Percentiles rank a stretch among this genome's conserved stretches.
Evolutionary conservation across 208 protist genomes (phyloP).

Genomic region (Ichthyophonus hoferi): DNA sequence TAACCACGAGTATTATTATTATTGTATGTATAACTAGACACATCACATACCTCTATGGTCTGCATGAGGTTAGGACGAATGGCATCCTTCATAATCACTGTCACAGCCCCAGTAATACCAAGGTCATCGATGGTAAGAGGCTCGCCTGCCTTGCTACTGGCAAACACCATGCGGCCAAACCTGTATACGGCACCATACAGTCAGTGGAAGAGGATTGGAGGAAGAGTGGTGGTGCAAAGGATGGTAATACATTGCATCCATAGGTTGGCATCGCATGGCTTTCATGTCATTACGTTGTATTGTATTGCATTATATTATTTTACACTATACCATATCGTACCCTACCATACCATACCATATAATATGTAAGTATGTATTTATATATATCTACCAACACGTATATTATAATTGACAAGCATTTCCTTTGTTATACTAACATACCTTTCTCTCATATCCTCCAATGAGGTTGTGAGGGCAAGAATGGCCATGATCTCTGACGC

Average conservation of each 20-base stretch:
- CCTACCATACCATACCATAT: too few species aligned
- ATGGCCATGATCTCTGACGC: slow-evolving; percentile 96
- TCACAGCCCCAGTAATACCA: slow-evolving; percentile 73
- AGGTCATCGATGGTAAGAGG: slow-evolving; percentile 73
- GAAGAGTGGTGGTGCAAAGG: too few species aligned
- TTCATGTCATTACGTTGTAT: too few species aligned
- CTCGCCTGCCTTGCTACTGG: slow-evolving; percentile 62
- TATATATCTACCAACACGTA: not conserved
- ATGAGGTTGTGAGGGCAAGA: slow-evolving; percentile 80
- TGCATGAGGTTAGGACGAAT: slow-evolving; percentile 94
- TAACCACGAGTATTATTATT: too few species aligned
- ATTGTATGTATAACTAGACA: too few species aligned
- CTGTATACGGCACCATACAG: too few species aligned
- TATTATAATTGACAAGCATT: not conserved
- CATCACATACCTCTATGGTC: slow-evolving; percentile 83
- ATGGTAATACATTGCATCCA: too few species aligned
- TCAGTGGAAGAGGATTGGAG: too few species aligned
- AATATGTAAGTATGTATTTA: too few species aligned
- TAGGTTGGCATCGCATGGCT: too few species aligned
- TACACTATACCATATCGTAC: too few species aligned
- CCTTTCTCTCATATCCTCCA: slow-evolving; percentile 82
- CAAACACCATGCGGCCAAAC: slow-evolving; percentile 59
- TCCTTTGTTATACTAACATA: not conserved
- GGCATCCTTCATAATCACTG: slow-evolving; percentile 90
- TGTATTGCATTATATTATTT: too few species aligned